phyloP scores from a whole-genome alignment of 495 filamentous ascomycete genomes.

The Pyrenula aspistea region DNA sequence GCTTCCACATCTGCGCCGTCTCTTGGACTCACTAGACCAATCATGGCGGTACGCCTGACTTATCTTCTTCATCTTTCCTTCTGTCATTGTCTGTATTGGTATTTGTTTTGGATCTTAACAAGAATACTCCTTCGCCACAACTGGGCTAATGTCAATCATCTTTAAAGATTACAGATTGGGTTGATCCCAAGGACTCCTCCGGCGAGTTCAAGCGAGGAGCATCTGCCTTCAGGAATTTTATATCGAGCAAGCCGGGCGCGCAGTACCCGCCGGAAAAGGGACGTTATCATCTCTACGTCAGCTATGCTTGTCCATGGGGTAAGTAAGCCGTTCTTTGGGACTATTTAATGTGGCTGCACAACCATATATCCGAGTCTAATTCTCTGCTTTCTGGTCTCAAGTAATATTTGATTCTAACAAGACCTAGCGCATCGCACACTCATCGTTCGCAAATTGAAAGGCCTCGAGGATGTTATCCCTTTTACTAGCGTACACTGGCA shows the following conservation, averaged over 20 bases:
- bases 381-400: no score
- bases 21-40: slow-evolving; percentile 8
- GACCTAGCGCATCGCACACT: slow-evolving; percentile 48
- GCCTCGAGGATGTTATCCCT: slow-evolving; percentile 51
- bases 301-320: slow-evolving; percentile 66
- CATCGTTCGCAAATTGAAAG: slow-evolving; percentile 55
- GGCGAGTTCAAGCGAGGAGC: slow-evolving; percentile 83
- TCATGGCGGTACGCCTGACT: slow-evolving; percentile 26
- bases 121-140: not conserved
- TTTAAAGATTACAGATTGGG: slow-evolving; percentile 71
- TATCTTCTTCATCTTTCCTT: not conserved
- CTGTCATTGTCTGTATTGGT: not conserved
- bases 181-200: slow-evolving; percentile 53
- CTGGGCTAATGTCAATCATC: slow-evolving; percentile 1
- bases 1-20: not conserved
- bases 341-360: no score
- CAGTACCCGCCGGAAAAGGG: slow-evolving; percentile 56
- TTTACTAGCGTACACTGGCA: slow-evolving; percentile 62
- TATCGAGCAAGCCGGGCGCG: slow-evolving; percentile 50
- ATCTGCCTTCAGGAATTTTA: slow-evolving; percentile 59
- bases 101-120: not conserved
- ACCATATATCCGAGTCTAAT: no score
- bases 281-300: slow-evolving; percentile 62
- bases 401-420: slow-evolving; percentile 1
- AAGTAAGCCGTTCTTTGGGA: slow-evolving; percentile 7